Evolutionary conservation across 1,284 basidiomycete species (phyloP), one percentile per base, ranked within the genome.

Genomic region (Peniophora sp.): DNA sequence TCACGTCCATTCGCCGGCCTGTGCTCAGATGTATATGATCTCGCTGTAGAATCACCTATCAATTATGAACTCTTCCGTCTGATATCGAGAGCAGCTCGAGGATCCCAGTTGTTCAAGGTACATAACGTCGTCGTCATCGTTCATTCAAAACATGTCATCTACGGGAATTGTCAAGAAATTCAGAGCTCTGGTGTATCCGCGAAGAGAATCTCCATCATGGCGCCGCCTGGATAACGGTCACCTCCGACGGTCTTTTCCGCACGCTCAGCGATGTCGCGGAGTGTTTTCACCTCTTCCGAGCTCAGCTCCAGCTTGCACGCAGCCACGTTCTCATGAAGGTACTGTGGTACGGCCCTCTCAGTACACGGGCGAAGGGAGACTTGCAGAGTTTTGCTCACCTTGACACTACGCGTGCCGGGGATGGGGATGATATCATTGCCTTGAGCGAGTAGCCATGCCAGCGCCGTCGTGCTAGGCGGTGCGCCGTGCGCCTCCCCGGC

Each of bases 401-500:
- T 52, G 24, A 55, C 34, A 19, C 50, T 55, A 19, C 57, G 65
- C 11, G 64, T 66, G 2, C 71, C 73, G 2, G 72, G 72, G 50
- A 74, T 72, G 0, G 72, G 69, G 22, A 73, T 63, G 50, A 74
- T 62, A 55, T 70, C 67, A 14, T 64, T 61, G 27, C 66, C 69
- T 61, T 69, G 71, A 25, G 65, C 67, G 9, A 73, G 60, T 36
- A 77, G 58, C 77, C 78, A 81, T 0, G 78, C 78, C 1, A 81
- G 64, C 1, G 68, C 59, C 17, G 79, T 59, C 57, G 80, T 78
- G 0, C 71, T 66, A 0, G 71, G 53, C 1, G 76, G 73, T 10
- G 65, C 65, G 3, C 60, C 53, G 56, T 74, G 65, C 52, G 60
- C 62, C 24, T 65, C 52, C 1, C 67, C 71, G 35, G 72, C 60